phyloP scores from a whole-genome alignment of 2,329 filamentous ascomycete genomes.

The Fusarium sp. region DNA sequence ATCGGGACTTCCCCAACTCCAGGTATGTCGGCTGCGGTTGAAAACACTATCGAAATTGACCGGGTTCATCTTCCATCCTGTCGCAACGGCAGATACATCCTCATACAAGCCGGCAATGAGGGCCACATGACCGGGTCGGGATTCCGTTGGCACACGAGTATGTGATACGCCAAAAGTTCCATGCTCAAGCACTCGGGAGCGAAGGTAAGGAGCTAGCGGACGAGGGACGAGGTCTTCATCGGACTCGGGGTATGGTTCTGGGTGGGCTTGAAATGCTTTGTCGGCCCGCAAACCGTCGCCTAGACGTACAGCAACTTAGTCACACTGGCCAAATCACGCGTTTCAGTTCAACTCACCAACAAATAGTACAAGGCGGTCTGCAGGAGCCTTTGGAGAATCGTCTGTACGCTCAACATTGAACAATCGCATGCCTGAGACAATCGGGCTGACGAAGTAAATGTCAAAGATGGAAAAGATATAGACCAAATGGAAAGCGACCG shows the following conservation, averaged over 20 bases:
- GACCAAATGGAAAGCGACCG: constrained; percentile 89
- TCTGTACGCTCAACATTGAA: constrained; percentile 72
- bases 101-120: constrained; percentile 97
- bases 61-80: constrained; percentile 97
- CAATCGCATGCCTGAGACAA: constrained; percentile 92
- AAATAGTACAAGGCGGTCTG: constrained; percentile 89
- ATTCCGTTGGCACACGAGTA: constrained; percentile 95
- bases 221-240: constrained; percentile 74
- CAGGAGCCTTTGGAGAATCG: constrained; percentile 70
- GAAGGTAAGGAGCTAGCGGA: constrained; percentile 88
- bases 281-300: constrained; percentile 94
- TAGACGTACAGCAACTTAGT: constrained; percentile 43
- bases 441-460: constrained; percentile 97
- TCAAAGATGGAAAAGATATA: constrained; percentile 98
- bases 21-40: constrained; percentile 94
- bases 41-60: constrained; percentile 99
- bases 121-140: constrained; percentile 93
- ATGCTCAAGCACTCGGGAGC: constrained; percentile 85
- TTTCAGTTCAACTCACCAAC: constrained; percentile 70
- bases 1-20: constrained; percentile 99
- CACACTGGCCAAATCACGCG: background rate
- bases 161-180: constrained; percentile 98
- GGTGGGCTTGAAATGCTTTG: constrained; percentile 94
- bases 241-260: constrained; percentile 78
- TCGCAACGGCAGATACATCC: constrained; percentile 96